These are phyloP conservation scores for Colletotrichum neosansevieriae DNA, from an alignment of 2,329 filamentous ascomycete species.

Conservation along the genomic window DNA sequence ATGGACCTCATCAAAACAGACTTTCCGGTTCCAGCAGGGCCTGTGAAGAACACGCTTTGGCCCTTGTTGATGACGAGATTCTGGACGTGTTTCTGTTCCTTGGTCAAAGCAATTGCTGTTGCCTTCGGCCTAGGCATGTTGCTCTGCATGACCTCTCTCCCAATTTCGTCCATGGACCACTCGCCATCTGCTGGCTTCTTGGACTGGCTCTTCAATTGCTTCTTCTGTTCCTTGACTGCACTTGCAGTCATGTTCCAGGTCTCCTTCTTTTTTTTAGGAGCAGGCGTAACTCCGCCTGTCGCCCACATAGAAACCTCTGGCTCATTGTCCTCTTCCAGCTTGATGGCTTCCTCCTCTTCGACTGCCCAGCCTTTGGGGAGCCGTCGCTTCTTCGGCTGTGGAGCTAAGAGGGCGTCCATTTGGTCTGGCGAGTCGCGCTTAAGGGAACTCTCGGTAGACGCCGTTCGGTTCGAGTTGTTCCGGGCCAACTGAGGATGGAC, in stretches of 20 bases:
- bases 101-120: constrained; percentile 77
- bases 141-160: constrained; percentile 55
- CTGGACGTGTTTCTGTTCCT: constrained; percentile 87
- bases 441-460: constrained; percentile 44
- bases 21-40: constrained; percentile 96
- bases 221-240: constrained; percentile 82
- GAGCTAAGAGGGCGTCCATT: constrained; percentile 46
- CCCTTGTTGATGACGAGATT: constrained; percentile 83
- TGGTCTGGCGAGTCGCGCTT: constrained; percentile 59
- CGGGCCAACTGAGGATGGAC: constrained; percentile 49
- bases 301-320: constrained; percentile 17
- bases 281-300: constrained; percentile 45
- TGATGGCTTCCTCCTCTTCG: constrained; percentile 43
- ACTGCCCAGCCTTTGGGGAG: constrained; percentile 66
- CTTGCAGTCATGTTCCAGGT: constrained; percentile 82
- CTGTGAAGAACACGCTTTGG: constrained; percentile 97
- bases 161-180: constrained; percentile 58
- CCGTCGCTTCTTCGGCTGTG: constrained; percentile 70
- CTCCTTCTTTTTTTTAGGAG: constrained; percentile 49
- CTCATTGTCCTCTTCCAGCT: constrained; percentile 50
- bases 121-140: constrained; percentile 54
- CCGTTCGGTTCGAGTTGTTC: constrained; percentile 39
- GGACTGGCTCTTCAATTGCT: constrained; percentile 74
- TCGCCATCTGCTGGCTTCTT: constrained; percentile 60
- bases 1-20: constrained; percentile 95